Base-by-base conservation (phyloP, 192 early-diverging fungal genomes). In the Coemansia sp. region DNA sequence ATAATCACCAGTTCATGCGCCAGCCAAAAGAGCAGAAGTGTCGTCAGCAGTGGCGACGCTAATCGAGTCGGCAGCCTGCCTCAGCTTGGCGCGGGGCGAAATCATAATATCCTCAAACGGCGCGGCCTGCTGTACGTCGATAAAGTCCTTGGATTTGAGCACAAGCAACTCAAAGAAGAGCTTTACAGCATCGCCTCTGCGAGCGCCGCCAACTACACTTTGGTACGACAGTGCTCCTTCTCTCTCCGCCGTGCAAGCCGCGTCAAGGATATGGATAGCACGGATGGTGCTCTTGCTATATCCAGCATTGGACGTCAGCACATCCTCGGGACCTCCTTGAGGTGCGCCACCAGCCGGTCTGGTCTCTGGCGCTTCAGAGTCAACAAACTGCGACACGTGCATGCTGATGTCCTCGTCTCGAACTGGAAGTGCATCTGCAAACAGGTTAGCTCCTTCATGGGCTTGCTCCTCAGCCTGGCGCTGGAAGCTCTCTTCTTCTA, bases 161-260 rank as follows among this genome's bases (percentile, higher is more conserved):
- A 97, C 92, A 38, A 99, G 81, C 27, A 98, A 69, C 75, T 99
- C 97, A 80, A 95, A 98, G 78, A 99, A 99, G 52, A 95, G 74
- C 58, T 89, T 88, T 34, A 90, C 95, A 15, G 93, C 92, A 62
- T 92, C 92, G 11, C 84, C 69, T 29, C 91, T 87, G 38, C 85
- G 88, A 15, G 78, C 82, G 43, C 85, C 81, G 22, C 75, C 70
- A 64, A 78, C 64, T 10, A 86, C 60, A 27, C 64, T 43, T 39
- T 71, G 53, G 44, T 69, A 86, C 27, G 85, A 78, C 49, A 86
- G 65, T 13, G 75, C 66, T n/a, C 40, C 61, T 2, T 62, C 66
- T 10, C 53, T 66, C 58, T 83, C 77, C 10, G 77, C 61, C 29
- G 73, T 71, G 47, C 80, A 83, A 9, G 88, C 84, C 10, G 70